Percentiles rank a stretch among this genome's conserved stretches.
Conservation (phyloP, 1,284 basidiomycete genomes). For the Ustilago nuda region DNA sequence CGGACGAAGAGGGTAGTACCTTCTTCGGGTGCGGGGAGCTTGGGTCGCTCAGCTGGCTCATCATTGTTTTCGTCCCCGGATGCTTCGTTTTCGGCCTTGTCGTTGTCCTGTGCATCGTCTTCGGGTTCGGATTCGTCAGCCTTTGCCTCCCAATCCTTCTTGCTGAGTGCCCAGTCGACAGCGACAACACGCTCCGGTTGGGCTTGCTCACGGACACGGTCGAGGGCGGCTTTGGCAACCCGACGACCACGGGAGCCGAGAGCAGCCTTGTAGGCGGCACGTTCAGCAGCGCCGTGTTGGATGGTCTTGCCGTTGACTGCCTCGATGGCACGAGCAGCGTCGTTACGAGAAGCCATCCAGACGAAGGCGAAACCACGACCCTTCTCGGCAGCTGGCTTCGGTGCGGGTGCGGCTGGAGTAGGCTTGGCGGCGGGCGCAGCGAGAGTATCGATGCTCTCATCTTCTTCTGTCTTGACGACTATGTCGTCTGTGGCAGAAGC, state of each 20-base stretch:
- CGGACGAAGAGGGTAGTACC: constrained; percentile 94
- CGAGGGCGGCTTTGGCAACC: constrained; percentile 72
- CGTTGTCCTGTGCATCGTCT: constrained; percentile 58
- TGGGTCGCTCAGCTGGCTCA: constrained; percentile 55
- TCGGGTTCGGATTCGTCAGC: constrained; percentile 73
- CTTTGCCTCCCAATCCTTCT: constrained; percentile 85
- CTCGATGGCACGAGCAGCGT: constrained; percentile 86
- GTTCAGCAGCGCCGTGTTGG: constrained; percentile 77
- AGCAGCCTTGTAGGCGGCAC: constrained; percentile 75
- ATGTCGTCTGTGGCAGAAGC: constrained; percentile 80
- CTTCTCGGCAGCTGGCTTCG: constrained; percentile 73
- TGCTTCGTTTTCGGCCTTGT: constrained; percentile 59
- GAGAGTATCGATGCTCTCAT: constrained; percentile 9
- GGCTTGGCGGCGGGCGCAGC: constrained; percentile 4
- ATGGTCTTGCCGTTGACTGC: constrained; percentile 83
- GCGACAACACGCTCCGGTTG: constrained; percentile 79
- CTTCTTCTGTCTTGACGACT: constrained; percentile 48
- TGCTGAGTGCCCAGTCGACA: constrained; percentile 96
- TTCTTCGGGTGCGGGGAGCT: constrained; percentile 61
- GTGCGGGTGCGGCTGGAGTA: constrained; percentile 68
- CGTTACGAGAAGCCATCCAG: constrained; percentile 88
- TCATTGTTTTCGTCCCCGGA: constrained; percentile 66
- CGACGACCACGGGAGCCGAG: constrained; percentile 77
- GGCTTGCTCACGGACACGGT: constrained; percentile 46
- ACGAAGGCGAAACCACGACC: constrained; percentile 93